Evolutionary conservation across 192 early-diverging fungal genomes (phyloP).

Genomic region (Coemansia sp.): DNA sequence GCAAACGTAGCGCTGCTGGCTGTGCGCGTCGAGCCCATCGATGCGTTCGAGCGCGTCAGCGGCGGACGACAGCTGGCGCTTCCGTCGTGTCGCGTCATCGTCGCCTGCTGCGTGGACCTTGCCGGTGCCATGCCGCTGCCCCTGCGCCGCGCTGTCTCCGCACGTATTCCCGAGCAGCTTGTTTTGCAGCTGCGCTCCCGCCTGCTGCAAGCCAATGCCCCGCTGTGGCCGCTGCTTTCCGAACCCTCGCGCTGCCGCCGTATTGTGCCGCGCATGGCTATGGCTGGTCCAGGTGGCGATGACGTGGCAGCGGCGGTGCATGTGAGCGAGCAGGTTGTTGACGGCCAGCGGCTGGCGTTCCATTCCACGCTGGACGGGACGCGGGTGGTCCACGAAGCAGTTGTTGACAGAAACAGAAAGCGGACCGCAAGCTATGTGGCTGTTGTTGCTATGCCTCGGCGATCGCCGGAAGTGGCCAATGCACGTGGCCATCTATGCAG

Average conservation of each 20-base stretch:
- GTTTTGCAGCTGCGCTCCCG: constrained; percentile 16
- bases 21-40: constrained; percentile 46
- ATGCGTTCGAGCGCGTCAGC: constrained; percentile 41
- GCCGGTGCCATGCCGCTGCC: constrained; percentile 42
- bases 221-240: constrained; percentile 19
- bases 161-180: constrained; percentile 20
- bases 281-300: background rate
- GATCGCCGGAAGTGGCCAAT: background rate
- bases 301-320: constrained; percentile 18
- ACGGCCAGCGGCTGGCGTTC: constrained; percentile 21
- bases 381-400: constrained; percentile 12
- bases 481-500: constrained; percentile 4
- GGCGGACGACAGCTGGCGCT: constrained; percentile 12
- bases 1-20: constrained; percentile 32
- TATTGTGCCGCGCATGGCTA: background rate
- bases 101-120: constrained; percentile 42
- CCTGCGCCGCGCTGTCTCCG: constrained; percentile 36
- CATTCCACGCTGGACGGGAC: constrained; percentile 16
- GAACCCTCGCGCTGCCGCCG: constrained; percentile 17
- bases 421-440: background rate
- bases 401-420: background rate
- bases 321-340: constrained; percentile 15
- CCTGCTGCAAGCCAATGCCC: background rate
- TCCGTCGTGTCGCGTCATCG: constrained; percentile 38
- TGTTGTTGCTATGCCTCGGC: background rate